Evolutionary conservation across 108 stramenopile species (phyloP).

Genomic region (Pseudonitzschia multiseries): DNA sequence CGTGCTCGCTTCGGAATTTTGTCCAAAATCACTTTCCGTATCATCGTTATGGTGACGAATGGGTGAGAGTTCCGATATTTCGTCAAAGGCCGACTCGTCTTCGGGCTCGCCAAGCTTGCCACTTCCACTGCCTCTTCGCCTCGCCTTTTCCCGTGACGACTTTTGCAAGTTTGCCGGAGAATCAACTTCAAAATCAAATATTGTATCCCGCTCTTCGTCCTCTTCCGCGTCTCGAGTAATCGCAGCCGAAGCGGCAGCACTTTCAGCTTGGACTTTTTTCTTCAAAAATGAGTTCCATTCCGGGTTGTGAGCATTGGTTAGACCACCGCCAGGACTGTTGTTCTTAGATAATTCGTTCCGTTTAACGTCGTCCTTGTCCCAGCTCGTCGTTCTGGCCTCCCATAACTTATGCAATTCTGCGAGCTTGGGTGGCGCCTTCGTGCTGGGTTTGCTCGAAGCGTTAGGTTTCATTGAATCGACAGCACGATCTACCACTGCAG

Average conservation of each 20-base stretch:
- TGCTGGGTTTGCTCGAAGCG: neutral
- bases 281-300: slow-evolving; percentile 58
- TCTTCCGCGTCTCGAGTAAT: neutral
- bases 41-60: slow-evolving; percentile 52
- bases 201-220: slow-evolving; percentile 37
- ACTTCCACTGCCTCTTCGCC: slow-evolving; percentile 10
- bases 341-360: neutral
- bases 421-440: neutral
- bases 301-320: slow-evolving; percentile 5
- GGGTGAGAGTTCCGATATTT: slow-evolving; percentile 43
- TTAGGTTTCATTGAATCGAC: slow-evolving; percentile 1
- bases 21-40: slow-evolving; percentile 27
- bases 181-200: slow-evolving; percentile 36
- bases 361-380: neutral
- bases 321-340: neutral
- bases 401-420: slow-evolving; percentile 24
- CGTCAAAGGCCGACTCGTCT: slow-evolving; percentile 23
- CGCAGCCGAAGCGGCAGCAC: slow-evolving; percentile 21
- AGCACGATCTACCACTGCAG: neutral
- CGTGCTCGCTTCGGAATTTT: slow-evolving; percentile 49
- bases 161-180: neutral
- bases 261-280: slow-evolving; percentile 41
- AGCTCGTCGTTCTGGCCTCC: slow-evolving; percentile 19
- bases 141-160: neutral
- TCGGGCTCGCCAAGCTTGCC: slow-evolving; percentile 5